A percentile compares a stretch with the other conserved stretches of the same genome.
Evolutionary conservation across 2,329 filamentous ascomycete species (phyloP).

Genomic region (Parafenestella ontariensis): DNA sequence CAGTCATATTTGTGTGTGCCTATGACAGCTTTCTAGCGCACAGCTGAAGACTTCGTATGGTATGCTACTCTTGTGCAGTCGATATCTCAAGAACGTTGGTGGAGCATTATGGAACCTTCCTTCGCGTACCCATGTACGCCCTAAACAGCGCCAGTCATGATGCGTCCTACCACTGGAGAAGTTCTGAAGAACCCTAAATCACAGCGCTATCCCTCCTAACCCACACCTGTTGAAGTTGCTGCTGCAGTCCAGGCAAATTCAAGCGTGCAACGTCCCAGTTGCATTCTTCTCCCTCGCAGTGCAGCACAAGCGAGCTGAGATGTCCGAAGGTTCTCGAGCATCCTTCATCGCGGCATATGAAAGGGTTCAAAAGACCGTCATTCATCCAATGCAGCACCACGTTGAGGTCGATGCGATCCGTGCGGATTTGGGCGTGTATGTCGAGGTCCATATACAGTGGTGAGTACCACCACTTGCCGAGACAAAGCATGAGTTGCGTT

Average conservation of each 20-base stretch:
- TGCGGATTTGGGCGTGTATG: conserved; percentile 41
- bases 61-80: too few relatives aligned
- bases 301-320: conserved; percentile 35
- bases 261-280: conserved; percentile 34
- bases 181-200: neutral
- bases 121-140: too few relatives aligned
- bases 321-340: conserved; percentile 36
- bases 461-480: conserved; percentile 46
- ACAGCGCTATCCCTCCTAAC: neutral
- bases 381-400: conserved; percentile 33
- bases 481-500: conserved; percentile 22
- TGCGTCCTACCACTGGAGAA: too few relatives aligned
- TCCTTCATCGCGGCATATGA: conserved; percentile 33
- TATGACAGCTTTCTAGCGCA: too few relatives aligned
- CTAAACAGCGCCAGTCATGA: too few relatives aligned
- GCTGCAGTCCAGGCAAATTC: conserved; percentile 30
- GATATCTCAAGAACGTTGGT: too few relatives aligned
- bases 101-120: too few relatives aligned
- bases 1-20: too few relatives aligned
- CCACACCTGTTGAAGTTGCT: neutral
- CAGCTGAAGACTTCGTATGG: too few relatives aligned
- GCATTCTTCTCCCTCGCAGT: conserved; percentile 39
- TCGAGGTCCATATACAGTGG: conserved; percentile 45
- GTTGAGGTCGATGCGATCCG: conserved; percentile 25
- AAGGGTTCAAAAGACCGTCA: conserved; percentile 35